Evolutionary conservation across 1,284 basidiomycete genomes (phyloP).

Genomic region (Puccinia horiana): DNA sequence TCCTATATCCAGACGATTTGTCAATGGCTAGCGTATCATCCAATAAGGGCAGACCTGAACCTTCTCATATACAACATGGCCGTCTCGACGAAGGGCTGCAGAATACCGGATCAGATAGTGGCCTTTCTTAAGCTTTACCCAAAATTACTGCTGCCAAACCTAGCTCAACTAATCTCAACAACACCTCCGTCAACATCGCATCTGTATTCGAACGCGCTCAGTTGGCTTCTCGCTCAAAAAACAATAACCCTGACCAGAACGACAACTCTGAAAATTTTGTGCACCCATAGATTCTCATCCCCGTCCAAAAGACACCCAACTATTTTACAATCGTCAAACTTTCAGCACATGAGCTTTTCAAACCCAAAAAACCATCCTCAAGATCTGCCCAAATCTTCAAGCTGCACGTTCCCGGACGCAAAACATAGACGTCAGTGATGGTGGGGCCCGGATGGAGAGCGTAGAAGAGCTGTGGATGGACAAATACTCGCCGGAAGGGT

Average conservation of each 20-base stretch:
- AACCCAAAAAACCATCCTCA: too few relatives aligned
- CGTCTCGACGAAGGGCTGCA: constrained; percentile 23
- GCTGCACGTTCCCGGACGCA: too few relatives aligned
- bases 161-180: constrained; percentile 21
- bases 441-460: too few relatives aligned
- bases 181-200: constrained; percentile 39
- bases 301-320: neutral
- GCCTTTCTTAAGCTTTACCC: neutral
- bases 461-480: too few relatives aligned
- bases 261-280: neutral
- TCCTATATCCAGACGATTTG: neutral
- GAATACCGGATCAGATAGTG: constrained; percentile 6
- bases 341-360: too few relatives aligned
- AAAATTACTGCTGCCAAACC: constrained; percentile 9
- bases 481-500: too few relatives aligned
- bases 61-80: constrained; percentile 13
- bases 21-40: neutral
- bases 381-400: too few relatives aligned
- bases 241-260: neutral
- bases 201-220: constrained; percentile 46
- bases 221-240: constrained; percentile 8
- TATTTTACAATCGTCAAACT: constrained; percentile 2
- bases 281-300: neutral
- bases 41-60: neutral
- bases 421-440: too few relatives aligned